Base-by-base conservation (phyloP, 1,284 basidiomycete species). In the Anthracocystis setariae region DNA sequence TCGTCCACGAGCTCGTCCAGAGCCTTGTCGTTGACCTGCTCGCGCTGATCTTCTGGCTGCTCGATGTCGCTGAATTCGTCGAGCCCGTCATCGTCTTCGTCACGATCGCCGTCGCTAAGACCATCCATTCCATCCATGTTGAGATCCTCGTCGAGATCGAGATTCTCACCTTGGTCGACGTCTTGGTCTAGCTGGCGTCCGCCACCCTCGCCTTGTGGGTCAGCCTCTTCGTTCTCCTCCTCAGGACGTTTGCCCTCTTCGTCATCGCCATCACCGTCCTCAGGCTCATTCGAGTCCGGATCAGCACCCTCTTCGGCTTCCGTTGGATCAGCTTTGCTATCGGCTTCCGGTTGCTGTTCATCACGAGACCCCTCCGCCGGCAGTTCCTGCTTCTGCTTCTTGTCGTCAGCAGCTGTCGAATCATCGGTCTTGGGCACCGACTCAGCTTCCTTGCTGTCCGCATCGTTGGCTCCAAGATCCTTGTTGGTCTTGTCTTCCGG, bases 51-150 rank as follows among this genome's bases (percentile, higher is more conserved):
- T 10, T 62, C 54, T 2, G 56, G 87, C 53, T 92, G 84, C 62
- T 89, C 86, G 23, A 91, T 87, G 69, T 92, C 89, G 82, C 91
- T 87, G 3, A 90, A 88, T 5, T 86, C 84, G 50, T 85, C 84
- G 39, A 88, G 88, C 24, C 90, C 90, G 49, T 82, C 65, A 2
- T 79, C 73, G 33, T 86, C 85, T 32, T 83, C 82, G 12, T 77
- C 40, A 23, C 40, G 40, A 10, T 42, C 85, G 35, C 83, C 83
- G 2, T 70, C 66, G 35, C 63, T 60, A 32, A 61, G 48, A 4
- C 43, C 72, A 35, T 64, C 61, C 27, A 49, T 57, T 18, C 65
- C 72, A 27, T 75, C 73, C 67, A 78, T 77, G 52, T 78, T 69
- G 44, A 78, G 54, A 53, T 78, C 76, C 24, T 81, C 79, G 42